Base-by-base conservation (phyloP, 2,329 filamentous ascomycete species). In the Hypoxylon sp. region DNA sequence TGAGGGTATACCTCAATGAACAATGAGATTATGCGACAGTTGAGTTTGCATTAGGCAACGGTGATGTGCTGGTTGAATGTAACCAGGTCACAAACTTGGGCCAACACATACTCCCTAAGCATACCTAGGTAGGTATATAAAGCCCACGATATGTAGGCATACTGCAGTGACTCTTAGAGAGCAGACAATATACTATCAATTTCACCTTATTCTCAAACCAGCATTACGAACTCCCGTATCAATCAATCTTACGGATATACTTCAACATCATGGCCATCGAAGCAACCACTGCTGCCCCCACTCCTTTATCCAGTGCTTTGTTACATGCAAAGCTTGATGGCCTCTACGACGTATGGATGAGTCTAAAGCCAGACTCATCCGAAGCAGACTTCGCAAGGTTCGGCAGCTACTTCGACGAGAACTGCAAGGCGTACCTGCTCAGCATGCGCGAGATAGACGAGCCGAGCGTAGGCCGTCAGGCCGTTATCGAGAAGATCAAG, bases 381-480 rank as follows among this genome's bases (percentile, higher is more conserved):
- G 3, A 53, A 37, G 6, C 33, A 8, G 52, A 53, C 5, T 59
- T 66, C 54, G 17, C n/a, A 4, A 42, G 39, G 3, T 66, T 62
- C 52, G 58, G 58, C 13, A 24, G 3, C 46, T 66, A 59, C 58
- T 66, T 66, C 47, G 46, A 29, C 46, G 58, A 52, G 13, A 24
- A 59, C 47, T 62, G 63, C 58, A 58, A 35, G 26, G 63, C 52
- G 4, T 66, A 47, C 22, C 58, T 66, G 1, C 63, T 61, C 19
- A 65, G 55, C 55, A 65, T 59, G 62, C 55, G 62, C 29, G 62
- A 65, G 47, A 24, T 65, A n/a, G 9, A 26, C 17, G 13, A 29
- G 29, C 62, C 55, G 4, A 59, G 48, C 29, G 22, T 59, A 39
- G 60, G 60, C 29, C 64, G 64, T 2, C n/a, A 52, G 22, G 60